These are phyloP conservation scores for Hypholoma sublateritium DNA, from an alignment of 768 basidiomycete genomes.

Conservation along the genomic window DNA sequence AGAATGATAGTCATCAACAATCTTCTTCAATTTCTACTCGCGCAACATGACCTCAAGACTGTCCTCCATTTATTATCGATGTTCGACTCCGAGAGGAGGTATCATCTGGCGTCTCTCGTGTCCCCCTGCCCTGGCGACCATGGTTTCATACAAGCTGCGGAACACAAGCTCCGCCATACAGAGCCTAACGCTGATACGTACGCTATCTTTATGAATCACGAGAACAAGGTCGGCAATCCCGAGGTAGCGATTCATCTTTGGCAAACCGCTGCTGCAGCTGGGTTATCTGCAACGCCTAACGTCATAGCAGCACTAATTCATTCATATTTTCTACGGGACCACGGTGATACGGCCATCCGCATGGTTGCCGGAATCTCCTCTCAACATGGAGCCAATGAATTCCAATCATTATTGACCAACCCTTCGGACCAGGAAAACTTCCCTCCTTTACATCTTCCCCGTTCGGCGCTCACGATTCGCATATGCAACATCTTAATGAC, in stretches of 20 bases:
- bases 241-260: slow-evolving; percentile 45
- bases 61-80: slow-evolving; percentile 48
- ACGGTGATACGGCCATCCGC: slow-evolving; percentile 48
- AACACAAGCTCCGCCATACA: slow-evolving; percentile 6
- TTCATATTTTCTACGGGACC: slow-evolving; percentile 48
- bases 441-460: slow-evolving; percentile 20
- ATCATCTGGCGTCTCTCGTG: slow-evolving; percentile 22
- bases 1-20: slow-evolving; percentile 67
- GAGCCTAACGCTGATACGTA: slow-evolving; percentile 60
- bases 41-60: slow-evolving; percentile 47
- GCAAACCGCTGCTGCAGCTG: slow-evolving; percentile 42
- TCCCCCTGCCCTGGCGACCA: not conserved
- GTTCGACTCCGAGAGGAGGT: slow-evolving; percentile 36
- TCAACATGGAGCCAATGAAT: slow-evolving; percentile 26
- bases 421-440: not conserved
- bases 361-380: slow-evolving; percentile 50
- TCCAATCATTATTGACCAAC: slow-evolving; percentile 19
- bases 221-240: slow-evolving; percentile 44
- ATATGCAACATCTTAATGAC: slow-evolving; percentile 65
- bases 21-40: slow-evolving; percentile 62
- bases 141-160: not conserved
- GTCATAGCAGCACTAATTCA: slow-evolving; percentile 56
- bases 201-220: slow-evolving; percentile 59
- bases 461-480: slow-evolving; percentile 37
- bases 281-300: slow-evolving; percentile 44